Evolutionary conservation across 805 yeast species (phyloP).

Genomic region (Ogataea chonburiensis): DNA sequence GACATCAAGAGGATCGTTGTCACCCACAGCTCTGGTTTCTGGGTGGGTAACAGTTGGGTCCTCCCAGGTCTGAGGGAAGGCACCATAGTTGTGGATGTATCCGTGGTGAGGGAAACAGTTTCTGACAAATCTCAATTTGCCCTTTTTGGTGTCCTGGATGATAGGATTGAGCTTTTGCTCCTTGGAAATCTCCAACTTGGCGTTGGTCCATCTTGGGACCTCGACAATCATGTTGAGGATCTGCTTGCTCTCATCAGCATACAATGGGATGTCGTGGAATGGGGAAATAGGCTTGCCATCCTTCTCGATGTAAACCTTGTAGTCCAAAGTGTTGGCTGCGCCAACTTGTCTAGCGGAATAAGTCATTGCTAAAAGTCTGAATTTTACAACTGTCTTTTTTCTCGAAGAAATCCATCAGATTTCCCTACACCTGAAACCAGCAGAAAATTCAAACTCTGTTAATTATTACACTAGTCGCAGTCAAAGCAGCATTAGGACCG

Average conservation of each 20-base stretch:
- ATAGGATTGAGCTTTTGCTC: constrained; percentile 87
- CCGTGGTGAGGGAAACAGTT: constrained; percentile 99
- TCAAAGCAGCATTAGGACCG: constrained; percentile 13
- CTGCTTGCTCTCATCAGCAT: constrained; percentile 90
- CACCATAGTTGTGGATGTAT: constrained; percentile 97
- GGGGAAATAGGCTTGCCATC: constrained; percentile 94
- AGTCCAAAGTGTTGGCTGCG: constrained; percentile 92
- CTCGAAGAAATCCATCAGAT: constrained; percentile 6
- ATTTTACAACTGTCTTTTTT: constrained; percentile 6
- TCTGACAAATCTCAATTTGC: constrained; percentile 91
- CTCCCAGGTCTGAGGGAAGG: constrained; percentile 94
- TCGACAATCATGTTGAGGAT: constrained; percentile 81
- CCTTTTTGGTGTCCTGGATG: constrained; percentile 96
- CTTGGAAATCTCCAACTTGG: constrained; percentile 92
- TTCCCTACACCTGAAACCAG: constrained; percentile 5
- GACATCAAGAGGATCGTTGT: constrained; percentile 83
- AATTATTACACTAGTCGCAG: constrained; percentile 1
- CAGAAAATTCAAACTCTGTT: constrained; percentile 1
- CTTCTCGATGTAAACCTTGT: constrained; percentile 86
- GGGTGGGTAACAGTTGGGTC: constrained; percentile 63
- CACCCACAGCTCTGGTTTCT: constrained; percentile 72
- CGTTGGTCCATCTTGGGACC: constrained; percentile 98
- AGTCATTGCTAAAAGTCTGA: constrained; percentile 43
- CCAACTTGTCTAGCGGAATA: constrained; percentile 92
- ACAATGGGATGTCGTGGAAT: constrained; percentile 91